Conservation (phyloP, 2,329 filamentous ascomycete genomes). For the Westerdykella ornata region DNA sequence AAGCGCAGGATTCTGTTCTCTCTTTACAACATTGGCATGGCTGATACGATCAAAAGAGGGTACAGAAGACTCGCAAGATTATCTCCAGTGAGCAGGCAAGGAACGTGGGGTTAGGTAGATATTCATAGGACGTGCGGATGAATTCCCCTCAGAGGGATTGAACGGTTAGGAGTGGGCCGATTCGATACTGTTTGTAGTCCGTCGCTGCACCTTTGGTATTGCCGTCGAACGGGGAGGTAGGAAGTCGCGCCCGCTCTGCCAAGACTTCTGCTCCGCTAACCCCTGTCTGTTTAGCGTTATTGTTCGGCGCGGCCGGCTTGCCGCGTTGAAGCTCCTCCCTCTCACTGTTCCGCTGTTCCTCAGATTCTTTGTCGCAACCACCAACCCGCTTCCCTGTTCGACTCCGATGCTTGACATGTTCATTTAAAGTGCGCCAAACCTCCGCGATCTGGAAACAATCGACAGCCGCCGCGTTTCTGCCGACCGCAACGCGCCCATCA, state of each 20-base stretch:
- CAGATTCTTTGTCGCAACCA: constrained; percentile 8
- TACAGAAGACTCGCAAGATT: no score
- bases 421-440: constrained; percentile 3
- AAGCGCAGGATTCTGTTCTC: no score
- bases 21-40: no score
- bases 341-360: constrained; percentile 5
- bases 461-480: not conserved
- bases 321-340: not conserved
- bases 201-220: no score
- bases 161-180: not conserved
- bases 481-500: constrained; percentile 25
- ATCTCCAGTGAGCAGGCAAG: not conserved
- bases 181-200: not conserved
- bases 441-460: not conserved
- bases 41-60: no score
- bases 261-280: constrained; percentile 11
- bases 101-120: no score
- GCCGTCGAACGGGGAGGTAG: not conserved
- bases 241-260: constrained; percentile 5
- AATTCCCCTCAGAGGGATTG: not conserved
- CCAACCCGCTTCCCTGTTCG: not conserved
- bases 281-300: constrained; percentile 1
- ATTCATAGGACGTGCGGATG: no score
- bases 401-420: constrained; percentile 4
- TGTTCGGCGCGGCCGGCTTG: no score